A percentile compares a stretch with the other conserved stretches of the same genome.
phyloP scores from a whole-genome alignment of 768 basidiomycete species.

The Mycena olivaceomarginata region DNA sequence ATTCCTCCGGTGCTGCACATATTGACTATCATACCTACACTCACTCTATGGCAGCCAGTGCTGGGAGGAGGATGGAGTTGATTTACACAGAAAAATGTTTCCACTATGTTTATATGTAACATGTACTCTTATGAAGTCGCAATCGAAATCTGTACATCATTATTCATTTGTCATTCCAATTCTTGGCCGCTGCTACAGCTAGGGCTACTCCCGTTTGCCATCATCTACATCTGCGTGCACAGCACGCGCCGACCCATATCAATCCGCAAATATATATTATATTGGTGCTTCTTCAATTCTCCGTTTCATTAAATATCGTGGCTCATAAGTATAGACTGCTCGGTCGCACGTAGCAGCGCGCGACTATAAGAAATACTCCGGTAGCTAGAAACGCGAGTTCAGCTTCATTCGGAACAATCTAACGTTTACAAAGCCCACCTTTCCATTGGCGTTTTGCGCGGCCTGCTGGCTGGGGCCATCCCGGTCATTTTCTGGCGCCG shows the following conservation, averaged over 20 bases:
- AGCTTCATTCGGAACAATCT: slow-evolving; percentile 21
- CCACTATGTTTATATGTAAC: slow-evolving; percentile 41
- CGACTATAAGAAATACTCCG: slow-evolving; percentile 84
- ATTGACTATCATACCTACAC: slow-evolving; percentile 32
- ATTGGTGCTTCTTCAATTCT: neutral
- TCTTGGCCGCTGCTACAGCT: too few species aligned
- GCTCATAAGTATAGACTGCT: too few species aligned
- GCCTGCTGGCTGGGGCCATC: slow-evolving; percentile 91
- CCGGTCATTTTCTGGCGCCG: slow-evolving; percentile 97
- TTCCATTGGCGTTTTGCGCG: slow-evolving; percentile 81
- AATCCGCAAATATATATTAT: too few species aligned
- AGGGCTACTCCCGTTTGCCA: too few species aligned
- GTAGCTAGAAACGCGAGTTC: slow-evolving; percentile 67
- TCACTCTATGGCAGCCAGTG: slow-evolving; percentile 44
- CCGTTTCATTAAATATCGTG: slow-evolving; percentile 33
- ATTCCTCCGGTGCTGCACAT: slow-evolving; percentile 34
- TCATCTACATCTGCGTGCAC: too few species aligned
- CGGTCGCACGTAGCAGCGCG: too few species aligned
- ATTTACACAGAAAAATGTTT: slow-evolving; percentile 31
- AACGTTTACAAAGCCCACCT: slow-evolving; percentile 65
- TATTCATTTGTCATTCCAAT: neutral
- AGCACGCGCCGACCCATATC: too few species aligned
- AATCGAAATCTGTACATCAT: slow-evolving; percentile 7
- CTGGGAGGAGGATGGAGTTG: slow-evolving; percentile 39
- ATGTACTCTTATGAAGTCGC: slow-evolving; percentile 12